Evolutionary conservation across 2,329 filamentous ascomycete species (phyloP).

Genomic region (Penicillium nordicum): DNA sequence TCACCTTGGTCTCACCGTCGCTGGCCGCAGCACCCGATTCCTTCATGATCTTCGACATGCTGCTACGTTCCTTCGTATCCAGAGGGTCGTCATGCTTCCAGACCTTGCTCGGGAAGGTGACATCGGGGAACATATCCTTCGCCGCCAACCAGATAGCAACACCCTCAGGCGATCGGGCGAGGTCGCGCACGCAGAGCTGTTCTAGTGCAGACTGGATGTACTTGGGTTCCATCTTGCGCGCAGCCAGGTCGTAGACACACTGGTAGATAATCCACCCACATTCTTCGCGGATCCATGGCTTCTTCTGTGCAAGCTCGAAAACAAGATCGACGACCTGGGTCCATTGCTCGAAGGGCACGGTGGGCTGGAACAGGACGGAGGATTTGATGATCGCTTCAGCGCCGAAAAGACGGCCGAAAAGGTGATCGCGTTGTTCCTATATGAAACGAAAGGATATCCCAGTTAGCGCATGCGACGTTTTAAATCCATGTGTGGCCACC

Average conservation of each 20-base stretch:
- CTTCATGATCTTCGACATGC: conserved; percentile 73
- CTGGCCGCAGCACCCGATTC: conserved; percentile 49
- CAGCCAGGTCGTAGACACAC: conserved; percentile 57
- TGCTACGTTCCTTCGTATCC: conserved; percentile 62
- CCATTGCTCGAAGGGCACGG: conserved; percentile 51
- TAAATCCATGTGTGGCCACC: conserved; percentile 14
- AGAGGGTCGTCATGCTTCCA: conserved; percentile 75
- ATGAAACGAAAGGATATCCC: conserved; percentile 48
- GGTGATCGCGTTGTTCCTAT: conserved; percentile 81
- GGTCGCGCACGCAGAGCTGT: conserved; percentile 59
- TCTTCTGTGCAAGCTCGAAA: conserved; percentile 71
- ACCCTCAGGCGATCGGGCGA: conserved; percentile 80
- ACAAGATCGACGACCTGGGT: conserved; percentile 67
- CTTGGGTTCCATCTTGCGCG: conserved; percentile 39
- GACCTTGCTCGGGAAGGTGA: conserved; percentile 64
- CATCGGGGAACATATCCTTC: conserved; percentile 59
- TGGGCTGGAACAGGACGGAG: conserved; percentile 61
- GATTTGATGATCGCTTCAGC: conserved; percentile 82
- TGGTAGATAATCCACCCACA: conserved; percentile 80
- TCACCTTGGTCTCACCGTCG: conserved; percentile 29
- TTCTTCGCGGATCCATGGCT: conserved; percentile 84
- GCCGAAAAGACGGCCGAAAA: conserved; percentile 82
- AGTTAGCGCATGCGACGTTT: conserved; percentile 35
- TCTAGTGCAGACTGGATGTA: conserved; percentile 62
- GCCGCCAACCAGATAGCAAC: conserved; percentile 82